Base-by-base conservation (phyloP, 257 asterid species). In the Scutellaria baicalensis region DNA sequence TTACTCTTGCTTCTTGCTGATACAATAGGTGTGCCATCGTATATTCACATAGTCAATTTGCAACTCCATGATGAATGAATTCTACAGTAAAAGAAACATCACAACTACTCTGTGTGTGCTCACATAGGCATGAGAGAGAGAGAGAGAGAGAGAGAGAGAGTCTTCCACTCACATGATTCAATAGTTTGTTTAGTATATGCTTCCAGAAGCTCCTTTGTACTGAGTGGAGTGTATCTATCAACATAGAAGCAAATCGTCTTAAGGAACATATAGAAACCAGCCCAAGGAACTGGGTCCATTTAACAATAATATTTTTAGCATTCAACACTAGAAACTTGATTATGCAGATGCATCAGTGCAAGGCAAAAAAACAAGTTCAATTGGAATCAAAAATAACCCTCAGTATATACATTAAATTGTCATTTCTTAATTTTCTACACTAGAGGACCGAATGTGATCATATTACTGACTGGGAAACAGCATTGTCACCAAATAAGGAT, bases 201-300 rank as follows among this genome's bases (percentile, higher is more conserved):
- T 81, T 93, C 97, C 69, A 93, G 78, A 59, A 93, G 88, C 83
- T 93, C 98, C 80, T 72, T 75, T 59, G 98, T 88, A 79, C 80
- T 79, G 50, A 93, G 89, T 54, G 95, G 98, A 52, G 95, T 87
- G 70, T 88, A 93, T 82, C 98, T 93, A 73, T 62, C 71, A 80
- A 80, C 63, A 83, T 40, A 72, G 38, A 78, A 66, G 56, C 69
- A 57, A 39, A 31, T 45, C n/a, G n/a, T 36, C 23, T 68, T 56
- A 36, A 68, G 68, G 35, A 76, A 66, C 54, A 59, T 9, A 44
- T 62, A 35, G 43, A 51, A 59, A 66, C 23, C 52, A 44, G 43
- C 39, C 62, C 62, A 59, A 59, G 61, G 50, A 66, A 59, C 47
- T 12, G 45, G 47, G 59, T 47, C 56, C 16, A 59, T 44, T 39